phyloP scores from a whole-genome alignment of 2,329 filamentous ascomycete species.

The Aspergillus transmontanensis region DNA sequence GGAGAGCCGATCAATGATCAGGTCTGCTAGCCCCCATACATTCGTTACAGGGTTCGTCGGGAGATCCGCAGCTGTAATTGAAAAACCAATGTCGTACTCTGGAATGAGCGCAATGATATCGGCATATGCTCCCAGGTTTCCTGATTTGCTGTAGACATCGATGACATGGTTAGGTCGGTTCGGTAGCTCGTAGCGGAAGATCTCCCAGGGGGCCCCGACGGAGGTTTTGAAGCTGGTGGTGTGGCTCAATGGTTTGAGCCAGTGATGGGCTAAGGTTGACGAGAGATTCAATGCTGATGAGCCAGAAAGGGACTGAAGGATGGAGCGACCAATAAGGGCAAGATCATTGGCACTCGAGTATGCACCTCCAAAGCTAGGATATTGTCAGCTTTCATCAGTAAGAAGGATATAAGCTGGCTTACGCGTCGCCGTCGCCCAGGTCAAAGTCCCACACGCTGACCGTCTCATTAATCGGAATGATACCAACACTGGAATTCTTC shows the following conservation, averaged over 20 bases:
- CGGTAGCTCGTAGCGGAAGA: constrained; percentile 23
- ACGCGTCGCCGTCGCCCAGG: constrained; percentile 47
- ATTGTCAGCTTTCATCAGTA: background rate
- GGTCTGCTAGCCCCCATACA: background rate
- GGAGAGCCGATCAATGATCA: background rate
- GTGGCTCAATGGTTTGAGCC: constrained; percentile 47
- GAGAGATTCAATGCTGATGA: background rate
- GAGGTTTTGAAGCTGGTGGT: constrained; percentile 42
- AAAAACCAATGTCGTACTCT: background rate
- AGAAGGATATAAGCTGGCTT: background rate
- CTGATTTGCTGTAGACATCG: constrained; percentile 14
- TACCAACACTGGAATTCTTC: constrained; percentile 14
- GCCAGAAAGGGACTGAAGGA: constrained; percentile 42
- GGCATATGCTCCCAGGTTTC: background rate
- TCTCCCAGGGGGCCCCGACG: constrained; percentile 51
- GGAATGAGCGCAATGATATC: background rate
- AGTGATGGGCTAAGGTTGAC: constrained; percentile 42
- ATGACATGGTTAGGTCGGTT: constrained; percentile 17
- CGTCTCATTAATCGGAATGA: constrained; percentile 42
- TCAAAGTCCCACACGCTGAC: constrained; percentile 37
- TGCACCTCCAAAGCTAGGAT: constrained; percentile 39
- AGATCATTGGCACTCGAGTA: constrained; percentile 50
- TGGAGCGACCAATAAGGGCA: constrained; percentile 46
- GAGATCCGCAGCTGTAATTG: background rate
- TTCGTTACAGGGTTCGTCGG: background rate